Conservation (phyloP, 768 basidiomycete species). For the Collybia sordida region DNA sequence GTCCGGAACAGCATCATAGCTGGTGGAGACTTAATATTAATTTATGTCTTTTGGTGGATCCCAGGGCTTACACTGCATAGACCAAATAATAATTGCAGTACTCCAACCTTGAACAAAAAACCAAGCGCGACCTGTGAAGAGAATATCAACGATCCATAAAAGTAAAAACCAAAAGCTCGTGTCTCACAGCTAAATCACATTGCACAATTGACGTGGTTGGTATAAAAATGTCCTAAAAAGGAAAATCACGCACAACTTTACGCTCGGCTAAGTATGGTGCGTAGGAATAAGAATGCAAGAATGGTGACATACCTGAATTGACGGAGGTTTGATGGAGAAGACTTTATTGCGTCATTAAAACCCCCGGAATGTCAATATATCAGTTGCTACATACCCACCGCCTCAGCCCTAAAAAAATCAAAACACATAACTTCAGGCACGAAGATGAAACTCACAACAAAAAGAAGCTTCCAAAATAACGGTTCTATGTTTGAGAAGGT, state of each 20-base stretch:
- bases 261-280: not conserved
- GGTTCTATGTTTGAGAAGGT: conserved; percentile 17
- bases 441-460: conserved; percentile 17
- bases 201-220: not conserved
- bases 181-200: not conserved
- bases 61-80: conserved; percentile 23
- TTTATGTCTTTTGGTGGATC: not conserved
- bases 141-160: not conserved
- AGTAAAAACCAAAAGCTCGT: not conserved
- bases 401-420: conserved; percentile 5
- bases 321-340: conserved; percentile 11
- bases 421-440: not conserved
- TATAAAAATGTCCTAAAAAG: not conserved
- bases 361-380: not conserved
- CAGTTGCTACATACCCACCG: conserved; percentile 7
- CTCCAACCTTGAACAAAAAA: conserved; percentile 19
- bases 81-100: conserved; percentile 22
- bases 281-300: not conserved
- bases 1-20: conserved; percentile 24
- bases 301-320: conserved; percentile 10
- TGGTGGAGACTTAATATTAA: conserved; percentile 3
- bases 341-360: conserved; percentile 5
- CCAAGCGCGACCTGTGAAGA: conserved; percentile 17
- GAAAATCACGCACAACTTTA: conserved; percentile 15
- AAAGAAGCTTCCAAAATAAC: conserved; percentile 25